A percentile compares a stretch with the other conserved stretches of the same genome.
Evolutionary conservation across 306 rosid species (phyloP).

Genomic region (Cucurbita pepo): DNA sequence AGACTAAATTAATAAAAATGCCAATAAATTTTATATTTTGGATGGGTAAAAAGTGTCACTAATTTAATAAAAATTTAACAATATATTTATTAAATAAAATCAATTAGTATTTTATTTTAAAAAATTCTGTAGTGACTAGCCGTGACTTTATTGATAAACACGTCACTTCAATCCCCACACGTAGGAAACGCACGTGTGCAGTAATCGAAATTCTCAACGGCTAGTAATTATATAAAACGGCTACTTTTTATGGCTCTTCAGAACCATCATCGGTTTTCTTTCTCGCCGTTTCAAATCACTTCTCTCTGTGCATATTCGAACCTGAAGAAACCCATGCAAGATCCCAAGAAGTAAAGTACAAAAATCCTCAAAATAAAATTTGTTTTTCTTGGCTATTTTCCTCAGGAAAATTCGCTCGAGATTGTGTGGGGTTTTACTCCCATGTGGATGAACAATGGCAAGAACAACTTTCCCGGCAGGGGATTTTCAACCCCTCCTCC

Average conservation of each 20-base stretch:
- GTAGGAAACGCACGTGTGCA: not conserved
- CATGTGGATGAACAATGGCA: conserved; percentile 30
- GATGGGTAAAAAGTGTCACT: no score
- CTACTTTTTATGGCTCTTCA: conserved; percentile 24
- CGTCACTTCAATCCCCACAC: not conserved
- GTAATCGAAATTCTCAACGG: conserved; percentile 30
- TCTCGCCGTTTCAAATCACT: not conserved
- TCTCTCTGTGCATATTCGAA: not conserved
- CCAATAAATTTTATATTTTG: no score
- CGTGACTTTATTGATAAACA: no score
- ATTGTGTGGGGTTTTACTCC: not conserved
- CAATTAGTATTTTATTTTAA: no score
- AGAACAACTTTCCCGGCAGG: conserved; percentile 20
- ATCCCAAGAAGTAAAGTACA: not conserved
- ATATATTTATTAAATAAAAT: no score
- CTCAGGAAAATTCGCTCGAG: conserved; percentile 8
- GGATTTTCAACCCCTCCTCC: conserved; percentile 48
- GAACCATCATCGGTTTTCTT: not conserved
- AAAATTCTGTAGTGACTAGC: no score
- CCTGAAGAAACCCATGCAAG: conserved; percentile 5
- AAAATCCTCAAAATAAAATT: not conserved
- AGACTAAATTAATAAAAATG: no score
- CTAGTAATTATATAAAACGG: conserved; percentile 72
- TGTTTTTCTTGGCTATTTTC: conserved; percentile 7
- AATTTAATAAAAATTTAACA: no score